A percentile compares a stretch with the other conserved stretches of the same genome.
Conservation (phyloP, 169 alveolate species). For the Plasmodium vinckei region DNA sequence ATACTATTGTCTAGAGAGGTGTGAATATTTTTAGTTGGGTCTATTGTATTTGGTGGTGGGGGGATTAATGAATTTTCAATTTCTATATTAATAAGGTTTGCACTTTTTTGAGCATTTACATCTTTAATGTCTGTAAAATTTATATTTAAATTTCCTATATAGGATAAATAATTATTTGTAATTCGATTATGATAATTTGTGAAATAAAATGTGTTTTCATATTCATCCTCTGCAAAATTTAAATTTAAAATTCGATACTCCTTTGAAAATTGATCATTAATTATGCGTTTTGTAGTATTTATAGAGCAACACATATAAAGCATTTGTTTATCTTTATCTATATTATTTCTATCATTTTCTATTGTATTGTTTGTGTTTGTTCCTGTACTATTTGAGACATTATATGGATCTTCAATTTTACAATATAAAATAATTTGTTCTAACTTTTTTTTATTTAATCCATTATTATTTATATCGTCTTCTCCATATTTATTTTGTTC, state of each 20-base stretch:
- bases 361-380: no score
- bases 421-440: constrained; percentile 48
- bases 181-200: not conserved
- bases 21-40: not conserved
- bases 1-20: not conserved
- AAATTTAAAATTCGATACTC: constrained; percentile 29
- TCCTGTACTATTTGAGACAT: no score
- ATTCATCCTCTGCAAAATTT: constrained; percentile 34
- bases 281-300: constrained; percentile 45
- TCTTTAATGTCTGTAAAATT: constrained; percentile 33
- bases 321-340: constrained; percentile 14
- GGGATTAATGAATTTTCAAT: no score
- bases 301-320: constrained; percentile 63
- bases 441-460: constrained; percentile 3
- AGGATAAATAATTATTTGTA: constrained; percentile 7
- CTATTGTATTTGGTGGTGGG: not conserved
- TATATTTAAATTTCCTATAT: constrained; percentile 48
- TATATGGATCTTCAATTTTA: constrained; percentile 28
- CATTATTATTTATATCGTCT: not conserved
- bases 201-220: constrained; percentile 17
- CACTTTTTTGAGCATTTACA: not conserved
- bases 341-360: not conserved
- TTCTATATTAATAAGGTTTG: not conserved
- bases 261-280: constrained; percentile 15
- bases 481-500: not conserved